Evolutionary conservation across 2,329 filamentous ascomycete genomes (phyloP).

Genomic region (Rhexocercosporidium sp.): DNA sequence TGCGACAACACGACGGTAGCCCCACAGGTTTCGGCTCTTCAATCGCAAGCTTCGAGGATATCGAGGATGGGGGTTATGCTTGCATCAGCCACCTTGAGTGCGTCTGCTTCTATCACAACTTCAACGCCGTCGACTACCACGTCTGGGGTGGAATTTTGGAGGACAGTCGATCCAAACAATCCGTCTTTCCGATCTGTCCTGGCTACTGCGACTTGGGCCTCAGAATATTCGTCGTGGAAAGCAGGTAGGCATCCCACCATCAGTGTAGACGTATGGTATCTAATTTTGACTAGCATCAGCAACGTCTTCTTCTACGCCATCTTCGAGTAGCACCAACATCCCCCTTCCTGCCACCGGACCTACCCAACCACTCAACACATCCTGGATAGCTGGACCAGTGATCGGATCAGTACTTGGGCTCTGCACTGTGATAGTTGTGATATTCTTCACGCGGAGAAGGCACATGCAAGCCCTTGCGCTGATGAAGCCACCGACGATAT

Average conservation of each 20-base stretch:
- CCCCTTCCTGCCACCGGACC: slow-evolving; percentile 3
- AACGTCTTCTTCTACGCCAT: not conserved
- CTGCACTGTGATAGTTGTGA: slow-evolving; percentile 34
- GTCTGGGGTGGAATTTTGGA: not conserved
- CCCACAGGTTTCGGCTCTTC: slow-evolving; percentile 24
- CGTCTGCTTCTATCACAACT: slow-evolving; percentile 5
- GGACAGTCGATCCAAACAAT: not conserved
- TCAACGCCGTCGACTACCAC: slow-evolving; percentile 8
- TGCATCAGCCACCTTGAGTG: not conserved
- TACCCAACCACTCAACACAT: not conserved
- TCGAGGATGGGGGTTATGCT: slow-evolving; percentile 17
- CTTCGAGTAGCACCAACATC: slow-evolving; percentile 16
- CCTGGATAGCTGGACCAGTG: slow-evolving; percentile 38
- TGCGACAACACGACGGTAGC: slow-evolving; percentile 28
- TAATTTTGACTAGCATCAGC: not conserved
- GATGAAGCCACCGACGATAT: not conserved
- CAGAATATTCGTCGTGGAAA: slow-evolving; percentile 8
- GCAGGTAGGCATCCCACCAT: slow-evolving; percentile 5
- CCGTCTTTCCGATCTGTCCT: slow-evolving; percentile 14
- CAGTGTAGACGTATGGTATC: not conserved
- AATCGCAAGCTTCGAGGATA: slow-evolving; percentile 33
- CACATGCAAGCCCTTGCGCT: slow-evolving; percentile 13
- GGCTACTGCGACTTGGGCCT: slow-evolving; percentile 17
- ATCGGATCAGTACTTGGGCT: slow-evolving; percentile 36
- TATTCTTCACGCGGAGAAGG: slow-evolving; percentile 35